Evolutionary conservation across 371 early-diverging fungal genomes (phyloP).

Genomic region (Umbelopsis sp.): DNA sequence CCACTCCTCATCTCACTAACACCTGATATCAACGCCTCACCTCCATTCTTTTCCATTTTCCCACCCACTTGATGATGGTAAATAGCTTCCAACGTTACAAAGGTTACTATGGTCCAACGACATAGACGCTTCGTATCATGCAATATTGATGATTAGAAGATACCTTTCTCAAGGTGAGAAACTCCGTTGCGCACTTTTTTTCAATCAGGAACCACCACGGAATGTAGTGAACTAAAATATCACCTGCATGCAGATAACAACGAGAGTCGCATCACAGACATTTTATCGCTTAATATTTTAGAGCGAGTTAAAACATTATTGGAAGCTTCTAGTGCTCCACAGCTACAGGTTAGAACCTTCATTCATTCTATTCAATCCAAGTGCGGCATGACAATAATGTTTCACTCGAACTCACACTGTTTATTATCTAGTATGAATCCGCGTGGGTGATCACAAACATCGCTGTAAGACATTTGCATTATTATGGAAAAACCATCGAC

Average conservation of each 20-base stretch:
- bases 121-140: slow-evolving; percentile 27
- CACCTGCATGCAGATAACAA: slow-evolving; percentile 14
- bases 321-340: slow-evolving; percentile 21
- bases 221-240: neutral
- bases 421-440: slow-evolving; percentile 53
- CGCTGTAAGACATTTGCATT: slow-evolving; percentile 42
- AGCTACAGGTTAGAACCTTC: slow-evolving; percentile 31
- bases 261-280: slow-evolving; percentile 32
- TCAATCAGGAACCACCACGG: neutral
- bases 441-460: slow-evolving; percentile 68
- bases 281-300: slow-evolving; percentile 38
- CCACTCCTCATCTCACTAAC: neutral
- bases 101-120: slow-evolving; percentile 28
- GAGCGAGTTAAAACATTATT: slow-evolving; percentile 40
- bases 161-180: slow-evolving; percentile 47
- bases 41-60: slow-evolving; percentile 22
- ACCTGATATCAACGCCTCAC: neutral
- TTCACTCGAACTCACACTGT: neutral
- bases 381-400: neutral
- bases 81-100: slow-evolving; percentile 20
- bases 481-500: neutral
- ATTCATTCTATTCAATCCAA: neutral
- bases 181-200: neutral
- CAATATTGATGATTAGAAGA: slow-evolving; percentile 35
- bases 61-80: slow-evolving; percentile 19